Base-by-base conservation (phyloP, 345 rosid genomes). In the Pseudoturritis turrita region DNA sequence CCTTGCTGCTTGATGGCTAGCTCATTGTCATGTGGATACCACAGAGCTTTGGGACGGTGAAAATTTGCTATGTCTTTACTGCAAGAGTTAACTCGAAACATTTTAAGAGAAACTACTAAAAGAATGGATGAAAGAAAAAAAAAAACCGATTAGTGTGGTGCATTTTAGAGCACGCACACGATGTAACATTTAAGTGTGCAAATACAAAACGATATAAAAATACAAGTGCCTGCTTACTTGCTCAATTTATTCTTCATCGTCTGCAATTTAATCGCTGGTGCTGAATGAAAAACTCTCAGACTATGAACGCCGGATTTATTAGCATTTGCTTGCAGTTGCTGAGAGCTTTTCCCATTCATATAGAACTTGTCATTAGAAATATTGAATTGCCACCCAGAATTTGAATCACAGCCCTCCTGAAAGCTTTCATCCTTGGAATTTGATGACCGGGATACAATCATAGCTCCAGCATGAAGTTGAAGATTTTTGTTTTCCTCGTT, bases 11-110 rank as follows among this genome's bases (percentile, higher is more conserved):
- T 89, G 65, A 88, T 89, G 58, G 96, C 96, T 70, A 91, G 87
- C 82, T 89, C 97, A 84, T 83, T 89, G 74, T 86, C 96, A 78
- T 89, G 96, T 15, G 98, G 99, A 82, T 87, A 95, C 99, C 99
- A 95, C 49, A 87, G 70, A 45, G 96, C 91, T 83, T 87, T 89
- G 46, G 99, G 97, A 56, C 93, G 95, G 80, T 95, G 99, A 86
- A 95, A 95, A 81, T 91, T 80, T 68, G 96, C 88, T 68, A 89
- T 65, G 83, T 95, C 97, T 83, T 95, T 95, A 80, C 98, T 95
- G 93, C 71, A 71, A 65, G 23, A 71, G 68, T 58, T 45, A 57
- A 33, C 53, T 7, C 60, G 50, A 62, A 41, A 62, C 35, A 47
- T 60, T 40, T 28, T 70, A 56, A 39, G 11, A 39, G 18, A 64